These are phyloP conservation scores for Salix dunnii DNA, from an alignment of 345 rosid species.

Conservation along the genomic window DNA sequence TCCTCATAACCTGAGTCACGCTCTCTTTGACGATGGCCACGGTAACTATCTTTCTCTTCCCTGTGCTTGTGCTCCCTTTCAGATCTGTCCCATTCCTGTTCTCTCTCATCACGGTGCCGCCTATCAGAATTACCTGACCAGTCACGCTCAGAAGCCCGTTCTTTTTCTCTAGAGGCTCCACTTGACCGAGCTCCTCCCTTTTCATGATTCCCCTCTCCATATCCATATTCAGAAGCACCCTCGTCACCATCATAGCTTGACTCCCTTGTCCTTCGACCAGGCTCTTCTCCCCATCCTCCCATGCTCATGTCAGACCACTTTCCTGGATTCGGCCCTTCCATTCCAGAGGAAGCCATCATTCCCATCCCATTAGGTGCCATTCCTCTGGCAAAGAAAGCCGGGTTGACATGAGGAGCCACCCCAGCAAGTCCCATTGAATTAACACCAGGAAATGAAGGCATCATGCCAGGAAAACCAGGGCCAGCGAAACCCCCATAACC, in stretches of 20 bases:
- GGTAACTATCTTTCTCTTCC: slow-evolving; percentile 62
- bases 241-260: slow-evolving; percentile 81
- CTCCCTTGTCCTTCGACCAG: slow-evolving; percentile 49
- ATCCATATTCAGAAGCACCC: slow-evolving; percentile 80
- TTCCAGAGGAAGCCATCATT: slow-evolving; percentile 62
- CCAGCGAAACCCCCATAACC: slow-evolving; percentile 74
- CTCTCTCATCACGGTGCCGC: slow-evolving; percentile 57
- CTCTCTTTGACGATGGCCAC: slow-evolving; percentile 64
- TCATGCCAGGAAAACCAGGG: slow-evolving; percentile 73
- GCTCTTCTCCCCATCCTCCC: slow-evolving; percentile 69
- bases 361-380: slow-evolving; percentile 64
- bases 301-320: slow-evolving; percentile 74
- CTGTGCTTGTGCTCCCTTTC: slow-evolving; percentile 55
- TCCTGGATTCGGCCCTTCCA: slow-evolving; percentile 65
- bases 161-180: slow-evolving; percentile 54
- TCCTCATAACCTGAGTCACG: slow-evolving; percentile 62
- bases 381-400: slow-evolving; percentile 71
- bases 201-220: slow-evolving; percentile 71
- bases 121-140: slow-evolving; percentile 65
- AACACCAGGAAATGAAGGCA: slow-evolving; percentile 70
- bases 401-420: slow-evolving; percentile 88
- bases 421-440: slow-evolving; percentile 78
- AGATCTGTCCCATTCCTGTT: slow-evolving; percentile 50
- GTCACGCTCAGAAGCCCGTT: slow-evolving; percentile 62
- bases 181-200: slow-evolving; percentile 57